phyloP scores from a whole-genome alignment of 2,329 filamentous ascomycete species.

The Hysterium pulicare region DNA sequence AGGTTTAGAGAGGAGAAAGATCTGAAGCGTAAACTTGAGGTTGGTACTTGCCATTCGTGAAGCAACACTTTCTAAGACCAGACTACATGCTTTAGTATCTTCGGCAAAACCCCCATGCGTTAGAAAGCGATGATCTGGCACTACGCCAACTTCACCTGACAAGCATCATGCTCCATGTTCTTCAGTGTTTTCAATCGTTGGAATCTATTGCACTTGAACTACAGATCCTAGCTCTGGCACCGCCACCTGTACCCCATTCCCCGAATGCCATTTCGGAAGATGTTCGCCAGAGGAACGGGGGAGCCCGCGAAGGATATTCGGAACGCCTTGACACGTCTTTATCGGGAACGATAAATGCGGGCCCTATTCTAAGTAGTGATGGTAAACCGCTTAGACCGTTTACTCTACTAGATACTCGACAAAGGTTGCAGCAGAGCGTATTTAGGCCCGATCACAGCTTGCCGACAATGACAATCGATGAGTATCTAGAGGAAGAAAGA shows the following conservation, averaged over 20 bases:
- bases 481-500: conserved; percentile 91
- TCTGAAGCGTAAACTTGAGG: conserved; percentile 77
- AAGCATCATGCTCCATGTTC: conserved; percentile 67
- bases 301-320: conserved; percentile 55
- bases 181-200: conserved; percentile 81
- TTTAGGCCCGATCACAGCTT: conserved; percentile 90
- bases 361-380: conserved; percentile 71
- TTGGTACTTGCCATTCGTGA: conserved; percentile 29
- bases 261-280: conserved; percentile 39
- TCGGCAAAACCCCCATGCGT: conserved; percentile 55
- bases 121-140: conserved; percentile 79
- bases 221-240: conserved; percentile 75
- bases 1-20: conserved; percentile 83
- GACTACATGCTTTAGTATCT: conserved; percentile 49
- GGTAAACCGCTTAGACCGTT: conserved; percentile 91
- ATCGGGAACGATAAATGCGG: conserved; percentile 45
- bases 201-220: conserved; percentile 83
- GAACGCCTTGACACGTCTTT: conserved; percentile 66
- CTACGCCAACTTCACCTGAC: conserved; percentile 75
- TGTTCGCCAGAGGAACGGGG: conserved; percentile 45
- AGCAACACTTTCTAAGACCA: conserved; percentile 12
- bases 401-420: conserved; percentile 73
- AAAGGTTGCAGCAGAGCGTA: conserved; percentile 73
- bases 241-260: conserved; percentile 48
- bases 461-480: conserved; percentile 96